These are phyloP conservation scores for Rhodotorula sphaerocarpa DNA, from an alignment of 768 basidiomycete species.

Conservation along the genomic window DNA sequence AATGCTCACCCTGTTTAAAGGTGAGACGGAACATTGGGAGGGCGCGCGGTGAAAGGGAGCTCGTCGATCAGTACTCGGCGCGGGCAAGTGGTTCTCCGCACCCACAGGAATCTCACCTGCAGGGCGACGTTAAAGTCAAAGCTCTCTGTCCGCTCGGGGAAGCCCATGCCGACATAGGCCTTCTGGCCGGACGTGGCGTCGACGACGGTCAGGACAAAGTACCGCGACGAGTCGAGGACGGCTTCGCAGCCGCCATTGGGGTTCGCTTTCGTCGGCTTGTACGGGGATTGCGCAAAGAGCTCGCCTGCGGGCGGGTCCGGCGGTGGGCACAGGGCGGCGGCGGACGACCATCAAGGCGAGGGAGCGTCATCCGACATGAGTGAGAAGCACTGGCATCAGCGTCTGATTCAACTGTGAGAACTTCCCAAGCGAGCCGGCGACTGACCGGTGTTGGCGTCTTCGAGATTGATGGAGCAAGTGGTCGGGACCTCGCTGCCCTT, in stretches of 20 bases:
- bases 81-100: too few species aligned
- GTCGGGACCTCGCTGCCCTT: slow-evolving; percentile 24
- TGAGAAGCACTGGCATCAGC: too few species aligned
- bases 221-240: slow-evolving; percentile 30
- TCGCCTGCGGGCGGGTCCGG: slow-evolving; percentile 31
- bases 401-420: too few species aligned
- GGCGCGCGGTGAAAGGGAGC: too few species aligned
- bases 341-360: background rate
- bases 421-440: background rate
- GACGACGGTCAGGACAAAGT: slow-evolving; percentile 39
- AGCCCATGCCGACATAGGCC: slow-evolving; percentile 40
- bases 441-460: slow-evolving; percentile 22
- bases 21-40: too few species aligned
- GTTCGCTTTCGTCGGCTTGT: slow-evolving; percentile 30
- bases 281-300: slow-evolving; percentile 36
- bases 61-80: too few species aligned
- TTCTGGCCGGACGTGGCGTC: slow-evolving; percentile 24
- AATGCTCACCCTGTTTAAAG: background rate
- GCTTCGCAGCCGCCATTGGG: slow-evolving; percentile 34
- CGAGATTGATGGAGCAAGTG: slow-evolving; percentile 30
- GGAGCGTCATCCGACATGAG: background rate
- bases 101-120: slow-evolving; percentile 21
- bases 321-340: background rate
- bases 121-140: slow-evolving; percentile 41
- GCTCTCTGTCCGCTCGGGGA: slow-evolving; percentile 37